Base-by-base conservation (phyloP, 129 eudicot genomes). In the Artemisia annua region DNA sequence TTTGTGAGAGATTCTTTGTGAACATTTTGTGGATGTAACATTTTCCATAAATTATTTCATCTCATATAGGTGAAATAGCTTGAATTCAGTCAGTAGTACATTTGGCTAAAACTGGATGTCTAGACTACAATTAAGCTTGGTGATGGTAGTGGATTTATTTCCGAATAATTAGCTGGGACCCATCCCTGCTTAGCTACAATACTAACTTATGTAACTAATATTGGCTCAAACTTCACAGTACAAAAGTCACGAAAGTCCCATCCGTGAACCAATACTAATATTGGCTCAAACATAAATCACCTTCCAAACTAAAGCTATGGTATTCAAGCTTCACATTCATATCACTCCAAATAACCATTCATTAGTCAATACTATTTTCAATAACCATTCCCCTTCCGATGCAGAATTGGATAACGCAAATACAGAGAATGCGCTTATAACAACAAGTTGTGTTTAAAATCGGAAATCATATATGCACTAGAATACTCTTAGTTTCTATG, bases 61-160 rank as follows among this genome's bases (percentile, higher is more conserved):
- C 62, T 51, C 30, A 11, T 52, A 52, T n/a, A 69, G 49, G 30
- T 2, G 4, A 8, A 10, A 30, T 51, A 69, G 9, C 62, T 51
- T 51, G 49, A 51, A 4, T 30, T 28, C n/a, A 0, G 20, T 54
- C 48, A n/a, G 44, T 30, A 69, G 59, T 10, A 69, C 44, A 26
- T 22, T 20, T 11, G 22, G 15, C 17, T 26, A 71, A n/a, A 71
- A 22, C 46, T 39, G 14, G 14, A 59, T 26, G 24, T 43, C 75
- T 14, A 56, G 53, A 56, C 15, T 7, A n/a, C 19, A 55, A 14
- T 71, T 55, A 32, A 28, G 55, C 35, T 18, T 71, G 53, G 39
- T 70, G 66, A 55, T 32, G 53, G 39, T 70, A 55, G 39, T 32
- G 55, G 6, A 43, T 55, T 71, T 71, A 71, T 71, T 24, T 71